A percentile compares a stretch with the other conserved stretches of the same genome.
Conservation (phyloP, 208 protist species). For the Wallacemonas sp. region DNA sequence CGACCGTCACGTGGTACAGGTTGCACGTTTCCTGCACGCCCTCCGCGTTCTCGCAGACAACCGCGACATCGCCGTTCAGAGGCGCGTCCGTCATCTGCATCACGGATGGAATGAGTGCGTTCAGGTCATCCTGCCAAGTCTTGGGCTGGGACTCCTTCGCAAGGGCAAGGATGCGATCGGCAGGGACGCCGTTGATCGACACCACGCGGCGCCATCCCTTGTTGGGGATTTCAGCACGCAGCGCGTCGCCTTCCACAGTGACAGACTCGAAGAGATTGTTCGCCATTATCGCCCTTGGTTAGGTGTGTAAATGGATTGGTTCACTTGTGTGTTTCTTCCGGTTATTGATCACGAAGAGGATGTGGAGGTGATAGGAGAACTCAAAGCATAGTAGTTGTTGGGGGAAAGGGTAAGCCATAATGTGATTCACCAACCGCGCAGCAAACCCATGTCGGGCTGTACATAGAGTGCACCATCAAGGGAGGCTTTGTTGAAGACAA, state of each 20-base stretch:
- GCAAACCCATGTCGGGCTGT: too few relatives aligned
- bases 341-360: too few relatives aligned
- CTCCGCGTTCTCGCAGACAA: constrained; percentile 24
- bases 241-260: constrained; percentile 14
- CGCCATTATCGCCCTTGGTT: constrained; percentile 12
- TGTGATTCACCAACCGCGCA: too few relatives aligned
- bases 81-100: constrained; percentile 38
- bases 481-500: too few relatives aligned
- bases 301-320: background rate
- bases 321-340: too few relatives aligned
- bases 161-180: constrained; percentile 25
- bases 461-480: too few relatives aligned
- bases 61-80: constrained; percentile 19
- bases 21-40: constrained; percentile 23
- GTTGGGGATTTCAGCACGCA: constrained; percentile 23
- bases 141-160: constrained; percentile 20
- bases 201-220: constrained; percentile 28
- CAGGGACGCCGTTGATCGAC: constrained; percentile 29
- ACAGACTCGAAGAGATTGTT: constrained; percentile 27
- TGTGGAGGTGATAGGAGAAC: too few relatives aligned
- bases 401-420: too few relatives aligned
- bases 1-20: constrained; percentile 13
- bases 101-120: constrained; percentile 23
- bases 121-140: constrained; percentile 23
- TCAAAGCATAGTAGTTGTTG: too few relatives aligned